Percentiles rank a stretch among this genome's conserved stretches.
Evolutionary conservation across 1,139 yeast genomes (phyloP).

Genomic region (Sugiyamaella castrensis): DNA sequence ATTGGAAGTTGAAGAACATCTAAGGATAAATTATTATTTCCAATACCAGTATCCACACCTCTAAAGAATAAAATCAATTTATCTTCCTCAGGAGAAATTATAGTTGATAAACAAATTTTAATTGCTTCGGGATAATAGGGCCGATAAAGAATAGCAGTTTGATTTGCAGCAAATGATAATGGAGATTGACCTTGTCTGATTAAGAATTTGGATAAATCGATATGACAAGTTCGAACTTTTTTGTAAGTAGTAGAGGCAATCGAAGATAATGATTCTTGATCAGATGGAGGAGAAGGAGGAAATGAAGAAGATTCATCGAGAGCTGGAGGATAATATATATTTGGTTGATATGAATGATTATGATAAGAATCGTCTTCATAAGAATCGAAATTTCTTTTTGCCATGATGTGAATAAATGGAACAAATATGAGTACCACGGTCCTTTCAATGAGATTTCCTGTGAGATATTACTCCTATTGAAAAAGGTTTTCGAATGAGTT

Average conservation of each 20-base stretch:
- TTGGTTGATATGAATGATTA: too few species aligned
- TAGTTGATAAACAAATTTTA: background rate
- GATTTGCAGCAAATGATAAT: background rate
- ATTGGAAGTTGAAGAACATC: constrained; percentile 8
- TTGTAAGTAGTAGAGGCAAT: background rate
- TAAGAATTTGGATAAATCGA: background rate
- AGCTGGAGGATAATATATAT: too few species aligned
- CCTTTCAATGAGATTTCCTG: too few species aligned
- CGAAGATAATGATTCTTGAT: too few species aligned
- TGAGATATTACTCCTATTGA: too few species aligned
- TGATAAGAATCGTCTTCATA: too few species aligned
- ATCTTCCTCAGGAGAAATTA: background rate
- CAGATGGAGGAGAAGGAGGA: too few species aligned
- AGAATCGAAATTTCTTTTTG: too few species aligned
- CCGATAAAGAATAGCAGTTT: constrained; percentile 1
- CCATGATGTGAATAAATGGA: too few species aligned
- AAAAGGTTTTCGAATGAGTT: too few species aligned
- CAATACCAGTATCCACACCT: constrained; percentile 4
- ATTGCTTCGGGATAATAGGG: constrained; percentile 1
- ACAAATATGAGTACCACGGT: too few species aligned
- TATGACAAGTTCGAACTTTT: background rate
- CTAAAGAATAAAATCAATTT: constrained; percentile 7
- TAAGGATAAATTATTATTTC: constrained; percentile 4
- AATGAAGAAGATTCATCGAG: too few species aligned
- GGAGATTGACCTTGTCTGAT: background rate